phyloP scores from a whole-genome alignment of 208 protist species.

The Leishmania aethiopica region DNA sequence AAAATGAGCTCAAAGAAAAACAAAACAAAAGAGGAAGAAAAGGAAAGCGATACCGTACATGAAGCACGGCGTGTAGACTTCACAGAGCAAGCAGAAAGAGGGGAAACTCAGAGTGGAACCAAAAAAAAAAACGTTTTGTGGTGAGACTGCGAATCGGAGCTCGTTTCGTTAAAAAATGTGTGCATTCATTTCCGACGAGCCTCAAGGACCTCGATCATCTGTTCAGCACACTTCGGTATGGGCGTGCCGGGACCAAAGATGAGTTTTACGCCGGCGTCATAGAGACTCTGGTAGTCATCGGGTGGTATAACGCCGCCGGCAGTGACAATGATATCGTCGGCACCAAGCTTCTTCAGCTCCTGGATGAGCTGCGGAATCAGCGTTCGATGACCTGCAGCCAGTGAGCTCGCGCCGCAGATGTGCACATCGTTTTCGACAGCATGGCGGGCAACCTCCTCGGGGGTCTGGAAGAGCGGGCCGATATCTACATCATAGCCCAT shows the following conservation, averaged over 20 bases:
- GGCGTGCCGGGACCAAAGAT: constrained; percentile 94
- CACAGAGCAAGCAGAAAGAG: background rate
- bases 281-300: constrained; percentile 95
- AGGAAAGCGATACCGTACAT: background rate
- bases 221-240: constrained; percentile 56
- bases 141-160: background rate
- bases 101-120: background rate
- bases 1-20: constrained; percentile 2
- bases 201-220: constrained; percentile 53
- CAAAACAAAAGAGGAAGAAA: background rate
- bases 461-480: constrained; percentile 91
- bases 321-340: constrained; percentile 75
- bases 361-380: constrained; percentile 91
- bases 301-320: constrained; percentile 88
- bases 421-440: constrained; percentile 97
- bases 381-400: constrained; percentile 86
- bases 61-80: background rate
- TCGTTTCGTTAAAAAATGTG: background rate
- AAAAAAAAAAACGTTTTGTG: constrained; percentile 22
- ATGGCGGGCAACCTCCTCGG: constrained; percentile 73
- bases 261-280: constrained; percentile 86
- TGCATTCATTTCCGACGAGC: constrained; percentile 40
- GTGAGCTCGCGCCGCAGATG: constrained; percentile 83
- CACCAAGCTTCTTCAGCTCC: constrained; percentile 78
- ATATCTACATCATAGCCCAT: constrained; percentile 97